Evolutionary conservation across 202 grass and related monocot species (phyloP).

Genomic region (Alloteropsis angusta): DNA sequence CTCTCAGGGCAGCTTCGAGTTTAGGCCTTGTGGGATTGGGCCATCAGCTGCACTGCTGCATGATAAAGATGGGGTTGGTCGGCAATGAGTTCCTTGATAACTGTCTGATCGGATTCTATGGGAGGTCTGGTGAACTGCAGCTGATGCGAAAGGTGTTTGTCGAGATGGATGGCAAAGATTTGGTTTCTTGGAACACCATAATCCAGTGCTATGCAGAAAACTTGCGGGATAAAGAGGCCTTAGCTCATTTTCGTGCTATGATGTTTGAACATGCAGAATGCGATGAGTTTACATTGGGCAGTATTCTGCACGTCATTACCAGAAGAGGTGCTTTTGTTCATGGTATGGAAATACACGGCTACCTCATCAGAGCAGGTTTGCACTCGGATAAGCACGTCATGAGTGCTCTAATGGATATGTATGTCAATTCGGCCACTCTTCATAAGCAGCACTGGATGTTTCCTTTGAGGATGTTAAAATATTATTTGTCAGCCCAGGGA

Average conservation of each 20-base stretch:
- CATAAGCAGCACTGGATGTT: constrained; percentile 3
- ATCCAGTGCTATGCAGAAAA: constrained; percentile 50
- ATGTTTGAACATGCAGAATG: constrained; percentile 34
- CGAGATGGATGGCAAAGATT: constrained; percentile 33
- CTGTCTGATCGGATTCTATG: constrained; percentile 55
- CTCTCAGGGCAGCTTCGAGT: constrained; percentile 43
- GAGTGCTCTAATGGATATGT: constrained; percentile 63
- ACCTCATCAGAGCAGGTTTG: constrained; percentile 40
- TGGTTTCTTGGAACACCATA: constrained; percentile 64
- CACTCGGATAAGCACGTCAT: constrained; percentile 46
- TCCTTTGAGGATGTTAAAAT: constrained; percentile 42
- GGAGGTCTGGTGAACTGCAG: constrained; percentile 33
- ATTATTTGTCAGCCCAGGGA: constrained; percentile 31
- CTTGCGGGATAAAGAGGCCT: constrained; percentile 26
- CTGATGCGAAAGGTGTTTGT: constrained; percentile 43
- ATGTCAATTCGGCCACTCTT: constrained; percentile 30
- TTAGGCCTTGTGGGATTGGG: constrained; percentile 28
- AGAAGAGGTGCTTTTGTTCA: constrained; percentile 26
- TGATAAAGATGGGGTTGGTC: constrained; percentile 45
- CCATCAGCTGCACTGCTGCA: constrained; percentile 44
- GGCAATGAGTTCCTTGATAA: constrained; percentile 42
- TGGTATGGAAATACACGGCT: constrained; percentile 59
- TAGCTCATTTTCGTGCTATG: constrained; percentile 39
- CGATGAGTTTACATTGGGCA: constrained; percentile 52
- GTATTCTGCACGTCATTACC: constrained; percentile 38